Evolutionary conservation across 2,329 filamentous ascomycete genomes (phyloP), one percentile per base, ranked within the genome.

Genomic region (Colletotrichum eremochloae): DNA sequence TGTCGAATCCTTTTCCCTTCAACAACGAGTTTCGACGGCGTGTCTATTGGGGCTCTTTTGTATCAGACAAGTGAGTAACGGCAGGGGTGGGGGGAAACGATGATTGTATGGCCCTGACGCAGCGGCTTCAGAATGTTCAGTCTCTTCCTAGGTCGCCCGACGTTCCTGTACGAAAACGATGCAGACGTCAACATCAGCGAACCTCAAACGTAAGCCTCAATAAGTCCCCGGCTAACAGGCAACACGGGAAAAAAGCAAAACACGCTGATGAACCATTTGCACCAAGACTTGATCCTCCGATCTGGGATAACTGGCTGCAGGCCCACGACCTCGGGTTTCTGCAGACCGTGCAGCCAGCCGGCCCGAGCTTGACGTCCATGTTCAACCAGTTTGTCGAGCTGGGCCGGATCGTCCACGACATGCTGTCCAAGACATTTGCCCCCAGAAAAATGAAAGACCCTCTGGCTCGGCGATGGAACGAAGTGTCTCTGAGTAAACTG

Each of bases 11-110:
- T 15, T 61, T 29, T 2, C 48, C 68, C 6, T 70, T 67, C 46
- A 75, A 79, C 42, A 44, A 77, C 8, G 78, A 79, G 31, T 76
- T 79, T 11, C 75, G 78, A 6, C 63, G 78, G 7, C 75, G 78
- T 0, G 78, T 79, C 15, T 79, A 78, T 55, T 80, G 78, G 78
- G 78, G 78, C 8, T 79, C 75, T 52, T 80, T 79, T 60, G 57
- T 75, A 3, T 76, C 77, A 0, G 77, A 80, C 63, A 79, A 79
- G 63, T 70, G 4, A 61, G 53, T 48, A 12, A 2, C 6, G 3
- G 44, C 5, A 44, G 7, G 18, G 14, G 6, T 1, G 42, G 18
- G 18, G 7, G 7, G 9, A n/a, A 46, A 2, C 14, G 8, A 14
- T 14, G 7, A 11, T n/a, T 7, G 7, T 20, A 18, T 42, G 5